A percentile compares a stretch with the other conserved stretches of the same genome.
Conservation (phyloP, 768 basidiomycete species). For the Galerina marginata region DNA sequence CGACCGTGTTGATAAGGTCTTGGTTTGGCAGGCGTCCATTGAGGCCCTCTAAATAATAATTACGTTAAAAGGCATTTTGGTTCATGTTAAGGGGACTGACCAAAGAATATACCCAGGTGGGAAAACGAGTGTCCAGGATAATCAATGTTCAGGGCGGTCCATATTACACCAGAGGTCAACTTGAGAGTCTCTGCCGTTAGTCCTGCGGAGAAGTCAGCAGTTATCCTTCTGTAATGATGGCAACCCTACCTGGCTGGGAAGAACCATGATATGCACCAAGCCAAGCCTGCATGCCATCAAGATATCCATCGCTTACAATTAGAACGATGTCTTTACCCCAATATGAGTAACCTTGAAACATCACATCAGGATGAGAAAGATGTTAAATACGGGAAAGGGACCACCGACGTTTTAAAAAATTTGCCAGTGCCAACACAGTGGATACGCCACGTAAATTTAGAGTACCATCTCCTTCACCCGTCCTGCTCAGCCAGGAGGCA, state of each 20-base stretch:
- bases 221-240: background rate
- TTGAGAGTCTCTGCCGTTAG: slow-evolving; percentile 66
- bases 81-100: slow-evolving; percentile 45
- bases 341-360: slow-evolving; percentile 70
- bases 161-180: slow-evolving; percentile 85
- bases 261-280: slow-evolving; percentile 81
- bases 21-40: slow-evolving; percentile 97
- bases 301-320: slow-evolving; percentile 84
- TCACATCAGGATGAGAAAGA: background rate
- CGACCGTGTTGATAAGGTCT: slow-evolving; percentile 87
- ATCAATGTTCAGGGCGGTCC: slow-evolving; percentile 94
- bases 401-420: slow-evolving; percentile 77
- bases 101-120: slow-evolving; percentile 93
- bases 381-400: background rate
- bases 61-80: background rate
- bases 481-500: slow-evolving; percentile 85
- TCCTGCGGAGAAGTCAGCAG: slow-evolving; percentile 46
- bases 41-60: slow-evolving; percentile 72
- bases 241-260: slow-evolving; percentile 60
- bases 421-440: slow-evolving; percentile 83
- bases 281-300: slow-evolving; percentile 95
- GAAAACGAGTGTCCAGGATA: slow-evolving; percentile 98
- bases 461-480: slow-evolving; percentile 57
- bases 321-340: slow-evolving; percentile 97
- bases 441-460: slow-evolving; percentile 88